Base-by-base conservation (phyloP, 1,284 basidiomycete genomes). In the Naganishia sp. region DNA sequence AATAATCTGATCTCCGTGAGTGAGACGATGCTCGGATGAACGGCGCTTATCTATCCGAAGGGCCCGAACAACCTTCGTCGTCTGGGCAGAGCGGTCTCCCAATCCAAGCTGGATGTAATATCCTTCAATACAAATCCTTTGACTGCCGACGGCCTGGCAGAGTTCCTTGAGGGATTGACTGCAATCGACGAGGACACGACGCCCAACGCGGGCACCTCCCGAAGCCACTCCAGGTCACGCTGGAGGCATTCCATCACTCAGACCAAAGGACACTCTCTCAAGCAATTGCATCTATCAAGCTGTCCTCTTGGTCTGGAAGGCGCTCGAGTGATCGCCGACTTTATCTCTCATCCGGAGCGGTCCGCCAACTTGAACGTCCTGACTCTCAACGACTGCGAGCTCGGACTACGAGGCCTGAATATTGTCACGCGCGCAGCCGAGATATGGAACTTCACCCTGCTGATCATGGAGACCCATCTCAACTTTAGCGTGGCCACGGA, bases 1-100 rank as follows among this genome's bases (percentile, higher is more conserved):
- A 61, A 61, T n/a, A 61, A 61, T 44, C 48, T 61, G n/a, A 61
- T 61, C 16, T 50, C 59, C 4, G 59, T 61, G 48, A 61, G 59
- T 61, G 18, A 13, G 18, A 23, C n/a, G 11, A 15, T 36, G 25
- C 16, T 36, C 2, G 16, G 46, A 45, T 50, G 49, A 53, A 39
- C 6, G 45, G 25, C 18, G 25, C 43, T 21, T 3, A 31, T 39
- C 7, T 18, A 18, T 25, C 16, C 31, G 39, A 13, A 61, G 59
- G 59, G 59, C 18, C 59, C 59, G 43, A 46, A 61, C 10, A 52
- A 61, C 42, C 36, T 61, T 31, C 49, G 45, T 15, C 36, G 23
- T 7, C 49, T 61, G 16, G 59, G 59, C 23, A 43, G 43, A 42
- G 59, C 59, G 5, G 59, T 61, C n/a, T 25, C 59, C 18, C 36